These are phyloP conservation scores for Kwoniella botswanensis DNA, from an alignment of 768 basidiomycete genomes.

Conservation along the genomic window DNA sequence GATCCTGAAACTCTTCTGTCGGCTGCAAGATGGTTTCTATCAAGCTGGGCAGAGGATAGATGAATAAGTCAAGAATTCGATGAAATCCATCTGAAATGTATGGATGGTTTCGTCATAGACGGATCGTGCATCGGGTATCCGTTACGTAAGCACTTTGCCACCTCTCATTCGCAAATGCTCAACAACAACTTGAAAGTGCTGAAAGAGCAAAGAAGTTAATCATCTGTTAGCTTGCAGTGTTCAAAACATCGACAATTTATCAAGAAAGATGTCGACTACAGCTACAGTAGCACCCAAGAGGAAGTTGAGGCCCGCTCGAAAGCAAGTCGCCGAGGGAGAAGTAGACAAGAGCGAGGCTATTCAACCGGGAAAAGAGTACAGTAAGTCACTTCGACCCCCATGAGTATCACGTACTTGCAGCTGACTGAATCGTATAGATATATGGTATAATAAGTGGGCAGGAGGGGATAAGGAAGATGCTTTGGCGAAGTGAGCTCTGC, in stretches of 20 bases:
- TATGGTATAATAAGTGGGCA: slow-evolving; percentile 99
- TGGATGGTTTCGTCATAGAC: neutral
- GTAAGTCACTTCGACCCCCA: slow-evolving; percentile 63
- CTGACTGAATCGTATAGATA: slow-evolving; percentile 63
- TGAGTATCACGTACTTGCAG: neutral
- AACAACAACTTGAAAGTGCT: neutral
- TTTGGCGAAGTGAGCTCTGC: slow-evolving; percentile 79
- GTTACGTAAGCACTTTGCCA: neutral
- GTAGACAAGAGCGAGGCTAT: slow-evolving; percentile 85
- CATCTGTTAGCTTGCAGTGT: too few species aligned
- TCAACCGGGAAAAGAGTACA: slow-evolving; percentile 96
- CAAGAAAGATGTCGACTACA: neutral
- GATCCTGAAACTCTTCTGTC: neutral
- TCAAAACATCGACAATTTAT: too few species aligned
- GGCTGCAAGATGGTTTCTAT: neutral
- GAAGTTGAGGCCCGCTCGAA: slow-evolving; percentile 87
- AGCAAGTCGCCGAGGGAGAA: slow-evolving; percentile 88
- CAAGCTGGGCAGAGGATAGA: neutral
- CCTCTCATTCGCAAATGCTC: neutral
- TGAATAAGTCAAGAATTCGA: neutral
- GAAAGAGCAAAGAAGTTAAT: too few species aligned
- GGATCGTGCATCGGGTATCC: neutral
- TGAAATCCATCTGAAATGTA: neutral
- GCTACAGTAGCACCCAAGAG: slow-evolving; percentile 37
- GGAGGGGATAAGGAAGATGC: slow-evolving; percentile 96